Conservation (phyloP, 345 rosid genomes). For the Syzygium aqueum region DNA sequence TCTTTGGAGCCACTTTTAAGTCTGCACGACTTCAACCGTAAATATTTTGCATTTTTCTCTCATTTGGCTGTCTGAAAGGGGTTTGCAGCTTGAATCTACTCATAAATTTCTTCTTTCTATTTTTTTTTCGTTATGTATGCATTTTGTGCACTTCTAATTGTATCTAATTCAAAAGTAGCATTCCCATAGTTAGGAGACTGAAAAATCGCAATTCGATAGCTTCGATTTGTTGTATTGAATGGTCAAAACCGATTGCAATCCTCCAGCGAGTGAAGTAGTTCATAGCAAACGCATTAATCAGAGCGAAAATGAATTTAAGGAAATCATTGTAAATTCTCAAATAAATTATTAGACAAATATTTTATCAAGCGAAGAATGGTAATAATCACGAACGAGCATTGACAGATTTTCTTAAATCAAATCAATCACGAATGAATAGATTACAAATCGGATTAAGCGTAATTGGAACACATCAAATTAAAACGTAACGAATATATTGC, state of each 20-base stretch:
- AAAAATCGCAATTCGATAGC: too few relatives aligned
- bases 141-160: not conserved
- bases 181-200: fast-evolving
- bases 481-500: not conserved
- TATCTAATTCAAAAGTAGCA: not conserved
- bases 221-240: not conserved
- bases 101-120: not conserved
- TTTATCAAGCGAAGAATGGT: not conserved
- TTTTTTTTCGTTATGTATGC: not conserved
- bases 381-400: not conserved
- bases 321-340: not conserved
- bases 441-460: too few relatives aligned
- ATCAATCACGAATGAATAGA: too few relatives aligned
- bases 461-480: not conserved
- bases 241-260: not conserved
- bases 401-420: too few relatives aligned
- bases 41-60: not conserved
- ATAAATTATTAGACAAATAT: not conserved
- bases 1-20: not conserved
- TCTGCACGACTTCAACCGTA: not conserved
- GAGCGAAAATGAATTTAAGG: too few relatives aligned
- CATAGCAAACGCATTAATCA: not conserved
- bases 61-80: not conserved
- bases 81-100: not conserved
- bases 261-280: fast-evolving